Evolutionary conservation across 257 asterid species (phyloP).

Genomic region (Hygrophila difformis): DNA sequence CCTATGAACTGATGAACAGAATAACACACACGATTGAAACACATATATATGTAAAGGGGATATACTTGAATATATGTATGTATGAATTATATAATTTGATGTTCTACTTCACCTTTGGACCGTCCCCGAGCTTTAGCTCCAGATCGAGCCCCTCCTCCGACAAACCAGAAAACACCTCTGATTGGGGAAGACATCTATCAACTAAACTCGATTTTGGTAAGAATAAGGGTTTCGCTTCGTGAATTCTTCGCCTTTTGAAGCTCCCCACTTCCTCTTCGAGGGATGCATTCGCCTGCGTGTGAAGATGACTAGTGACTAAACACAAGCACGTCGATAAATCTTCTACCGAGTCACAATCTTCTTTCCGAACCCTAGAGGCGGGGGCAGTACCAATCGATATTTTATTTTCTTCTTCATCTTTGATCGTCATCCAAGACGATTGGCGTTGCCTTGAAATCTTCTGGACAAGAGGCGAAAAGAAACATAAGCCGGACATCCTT

Average conservation of each 20-base stretch:
- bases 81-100: no score
- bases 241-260: constrained; percentile 52
- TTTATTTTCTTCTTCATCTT: constrained; percentile 25
- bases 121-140: constrained; percentile 78
- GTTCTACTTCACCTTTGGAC: constrained; percentile 43
- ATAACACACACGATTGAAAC: no score
- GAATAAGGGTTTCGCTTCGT: constrained; percentile 25
- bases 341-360: constrained; percentile 24
- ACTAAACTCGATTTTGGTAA: background rate
- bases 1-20: no score
- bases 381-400: constrained; percentile 13
- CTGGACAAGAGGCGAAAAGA: constrained; percentile 26
- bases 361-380: constrained; percentile 19
- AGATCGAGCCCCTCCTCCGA: constrained; percentile 51
- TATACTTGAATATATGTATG: no score
- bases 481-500: constrained; percentile 15
- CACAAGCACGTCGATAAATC: constrained; percentile 27
- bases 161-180: constrained; percentile 21
- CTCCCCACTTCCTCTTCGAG: constrained; percentile 31
- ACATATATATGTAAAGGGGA: no score
- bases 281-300: constrained; percentile 12
- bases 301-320: constrained; percentile 27
- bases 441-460: constrained; percentile 20
- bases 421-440: constrained; percentile 46
- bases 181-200: constrained; percentile 17